Conservation (phyloP, 2,329 filamentous ascomycete genomes). For the Diplodia sapinea region DNA sequence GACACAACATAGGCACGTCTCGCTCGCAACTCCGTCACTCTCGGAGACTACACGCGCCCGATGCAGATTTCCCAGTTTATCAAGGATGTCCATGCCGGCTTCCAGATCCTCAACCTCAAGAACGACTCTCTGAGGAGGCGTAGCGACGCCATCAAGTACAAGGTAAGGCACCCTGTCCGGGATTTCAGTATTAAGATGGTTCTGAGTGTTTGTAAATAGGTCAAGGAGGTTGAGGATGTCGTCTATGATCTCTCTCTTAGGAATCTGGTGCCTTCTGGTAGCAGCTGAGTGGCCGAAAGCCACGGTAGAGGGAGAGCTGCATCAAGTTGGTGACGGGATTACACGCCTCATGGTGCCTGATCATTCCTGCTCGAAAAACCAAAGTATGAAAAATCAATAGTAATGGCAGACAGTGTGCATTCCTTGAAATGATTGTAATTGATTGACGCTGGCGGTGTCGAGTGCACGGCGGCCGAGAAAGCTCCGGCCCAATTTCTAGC, state of each 20-base stretch:
- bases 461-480: slow-evolving; percentile 15
- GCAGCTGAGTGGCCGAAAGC: slow-evolving; percentile 15
- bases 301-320: slow-evolving; percentile 34
- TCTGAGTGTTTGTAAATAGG: slow-evolving; percentile 49
- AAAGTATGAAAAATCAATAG: not conserved
- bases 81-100: slow-evolving; percentile 93
- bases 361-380: no score
- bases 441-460: not conserved
- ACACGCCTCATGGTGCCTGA: not conserved
- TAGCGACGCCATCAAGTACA: slow-evolving; percentile 94
- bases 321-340: not conserved
- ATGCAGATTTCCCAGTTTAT: slow-evolving; percentile 89
- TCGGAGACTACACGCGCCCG: slow-evolving; percentile 85
- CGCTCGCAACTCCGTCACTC: slow-evolving; percentile 90
- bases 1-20: slow-evolving; percentile 67
- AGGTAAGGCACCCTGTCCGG: slow-evolving; percentile 51
- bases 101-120: slow-evolving; percentile 96
- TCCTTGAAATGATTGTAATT: not conserved
- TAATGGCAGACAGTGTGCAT: not conserved
- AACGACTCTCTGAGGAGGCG: slow-evolving; percentile 89
- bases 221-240: slow-evolving; percentile 98
- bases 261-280: slow-evolving; percentile 70
- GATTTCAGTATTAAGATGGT: not conserved
- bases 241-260: slow-evolving; percentile 93
- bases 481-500: slow-evolving; percentile 17